Base-by-base conservation (phyloP, 1,284 basidiomycete species). In the Trametes pubescens region DNA sequence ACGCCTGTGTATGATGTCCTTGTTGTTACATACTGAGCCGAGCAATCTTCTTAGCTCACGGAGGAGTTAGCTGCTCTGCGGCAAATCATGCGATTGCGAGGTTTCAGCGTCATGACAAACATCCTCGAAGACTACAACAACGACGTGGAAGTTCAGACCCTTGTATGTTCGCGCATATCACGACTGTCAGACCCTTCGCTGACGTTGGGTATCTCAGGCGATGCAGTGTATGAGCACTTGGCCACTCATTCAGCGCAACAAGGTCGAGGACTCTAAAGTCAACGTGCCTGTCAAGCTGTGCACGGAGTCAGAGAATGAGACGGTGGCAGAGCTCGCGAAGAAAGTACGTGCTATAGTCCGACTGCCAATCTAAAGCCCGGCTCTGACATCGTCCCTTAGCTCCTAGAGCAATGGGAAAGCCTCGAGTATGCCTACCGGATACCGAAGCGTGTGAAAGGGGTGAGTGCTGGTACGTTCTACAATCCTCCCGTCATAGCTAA, bases 91-190 rank as follows among this genome's bases (percentile, higher is more conserved):
- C 92, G 96, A 34, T 81, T 99, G 73, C 95, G 98, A 76, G 96
- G 96, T 1, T 96, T 98, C 75, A 94, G 92, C 76, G 81, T 97
- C 24, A 96, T 99, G 94, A 91, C 87, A 52, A 95, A 92, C 74
- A 84, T 99, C 49, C 80, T 99, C 35, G 87, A 92, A 53, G 96
- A 99, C 72, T 84, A 95, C 73, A 76, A 78, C 16, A 83, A 86
- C 34, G 94, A 99, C 70, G 69, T 81, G 26, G 92, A 96, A 44
- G 82, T 98, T 35, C 80, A 91, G 37, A 77, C 84, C 10, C 78
- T 92, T 68, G 94, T 92, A 69, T 63, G 87, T 56, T 57, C 13
- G 6, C 8, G 4, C 4, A 18, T n/a, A 1, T 13, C 7, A 2
- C 26, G 2, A 44, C 18, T 21, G 16, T 16, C 3, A 3, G 7